These are phyloP conservation scores for Extremus antarcticus DNA, from an alignment of 495 filamentous ascomycete species.

Conservation along the genomic window DNA sequence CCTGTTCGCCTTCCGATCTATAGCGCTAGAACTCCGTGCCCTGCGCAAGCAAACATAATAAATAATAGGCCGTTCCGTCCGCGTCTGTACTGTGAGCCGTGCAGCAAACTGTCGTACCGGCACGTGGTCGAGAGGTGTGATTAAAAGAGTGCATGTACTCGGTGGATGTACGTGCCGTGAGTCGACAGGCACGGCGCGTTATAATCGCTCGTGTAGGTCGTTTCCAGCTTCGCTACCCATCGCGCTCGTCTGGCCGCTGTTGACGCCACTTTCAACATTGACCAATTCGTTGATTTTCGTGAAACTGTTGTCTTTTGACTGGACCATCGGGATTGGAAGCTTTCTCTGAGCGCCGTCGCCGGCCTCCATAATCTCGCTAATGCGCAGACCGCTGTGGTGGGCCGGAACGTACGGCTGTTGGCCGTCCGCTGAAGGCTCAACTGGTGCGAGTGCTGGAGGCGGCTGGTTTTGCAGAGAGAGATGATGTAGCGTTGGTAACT, in stretches of 20 bases:
- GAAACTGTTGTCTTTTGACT: constrained; percentile 25
- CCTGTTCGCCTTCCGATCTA: background rate
- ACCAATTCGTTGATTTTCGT: constrained; percentile 18
- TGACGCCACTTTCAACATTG: constrained; percentile 14
- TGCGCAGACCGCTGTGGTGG: constrained; percentile 56
- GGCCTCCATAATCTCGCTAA: constrained; percentile 86
- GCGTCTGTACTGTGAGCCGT: background rate
- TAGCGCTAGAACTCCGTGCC: background rate
- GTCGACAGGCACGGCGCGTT: no score
- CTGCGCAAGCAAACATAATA: no score
- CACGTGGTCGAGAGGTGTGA: no score
- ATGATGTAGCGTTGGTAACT: constrained; percentile 80
- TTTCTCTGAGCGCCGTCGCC: constrained; percentile 82
- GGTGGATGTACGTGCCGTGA: no score
- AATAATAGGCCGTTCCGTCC: background rate
- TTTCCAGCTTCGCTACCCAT: constrained; percentile 16
- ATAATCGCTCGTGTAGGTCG: constrained; percentile 11
- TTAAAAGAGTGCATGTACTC: no score
- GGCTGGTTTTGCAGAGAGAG: constrained; percentile 61
- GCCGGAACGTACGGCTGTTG: constrained; percentile 48
- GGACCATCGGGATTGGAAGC: constrained; percentile 80
- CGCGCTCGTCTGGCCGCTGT: constrained; percentile 15
- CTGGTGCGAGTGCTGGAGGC: constrained; percentile 76
- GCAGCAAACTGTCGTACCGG: no score
- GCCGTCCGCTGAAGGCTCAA: constrained; percentile 65